Evolutionary conservation across 768 basidiomycete species (phyloP), one percentile per base, ranked within the genome.

Genomic region (Suillus subaureus): DNA sequence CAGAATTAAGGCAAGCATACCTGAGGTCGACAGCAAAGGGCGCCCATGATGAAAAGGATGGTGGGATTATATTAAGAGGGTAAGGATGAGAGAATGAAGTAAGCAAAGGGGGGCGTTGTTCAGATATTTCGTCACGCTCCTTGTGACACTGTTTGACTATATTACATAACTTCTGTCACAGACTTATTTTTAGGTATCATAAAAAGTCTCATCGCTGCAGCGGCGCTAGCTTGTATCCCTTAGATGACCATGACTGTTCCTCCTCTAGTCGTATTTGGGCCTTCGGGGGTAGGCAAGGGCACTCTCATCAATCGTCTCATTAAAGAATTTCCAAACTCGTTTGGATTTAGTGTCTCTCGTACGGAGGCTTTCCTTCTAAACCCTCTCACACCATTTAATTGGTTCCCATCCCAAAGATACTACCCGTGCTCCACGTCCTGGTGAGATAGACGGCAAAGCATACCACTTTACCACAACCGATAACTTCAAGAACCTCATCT

Each of bases 321-420:
- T 75, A 79, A 78, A 35, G 91, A 94, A 39, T 87, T 85, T 74
- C 95, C 94, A 4, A 89, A 90, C 77, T 87, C 84, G 66, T 98
- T 98, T 75, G 92, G 93, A 11, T 99, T 98, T 82, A 91, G 90
- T 74, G 90, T 99, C 63, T 97, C 96, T 47, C 97, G 94, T 96
- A 77, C 61, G 88, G 75, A 51, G 42, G 67, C 64, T 68, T 45
- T 63, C 64, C 56, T 60, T 64, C 37, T 63, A 52, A 63, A 45
- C 39, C 67, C 61, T 64, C 60, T 66, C 64, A 49, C 33, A 28
- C 45, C 43, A 18, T 3, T 51, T 49, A 61, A 65, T 54, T 23
- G 6, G 40, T 52, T 16, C 35, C n/a, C n/a, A 40, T 61, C 35
- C 26, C 23, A 37, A 68, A 96, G 94, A 98, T 81, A 99, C 97